Conservation (phyloP, 148 eudicot species). For the Amaranthus cruentus region DNA sequence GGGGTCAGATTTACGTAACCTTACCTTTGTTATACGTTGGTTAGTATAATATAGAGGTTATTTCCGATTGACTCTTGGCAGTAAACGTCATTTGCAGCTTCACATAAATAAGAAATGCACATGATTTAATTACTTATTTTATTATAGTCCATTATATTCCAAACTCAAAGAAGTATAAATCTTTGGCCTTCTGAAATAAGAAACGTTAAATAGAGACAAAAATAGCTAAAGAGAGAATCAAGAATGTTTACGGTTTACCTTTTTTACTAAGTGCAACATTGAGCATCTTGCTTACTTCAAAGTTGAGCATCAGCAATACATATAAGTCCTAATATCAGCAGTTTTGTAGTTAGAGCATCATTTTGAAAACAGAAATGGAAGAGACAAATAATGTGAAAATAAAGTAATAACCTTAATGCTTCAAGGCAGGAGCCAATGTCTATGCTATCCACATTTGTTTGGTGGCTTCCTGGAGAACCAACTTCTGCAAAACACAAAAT, state of each 20-base stretch:
- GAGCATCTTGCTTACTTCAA: not conserved
- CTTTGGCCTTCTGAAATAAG: too few species aligned
- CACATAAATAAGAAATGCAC: too few species aligned
- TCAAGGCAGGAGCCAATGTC: slow-evolving; percentile 15
- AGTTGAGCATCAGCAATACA: not conserved
- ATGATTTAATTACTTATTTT: too few species aligned
- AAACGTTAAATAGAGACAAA: too few species aligned
- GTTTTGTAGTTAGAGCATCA: slow-evolving; percentile 1
- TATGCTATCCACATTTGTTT: not conserved
- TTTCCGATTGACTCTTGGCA: too few species aligned
- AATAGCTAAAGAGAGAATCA: too few species aligned
- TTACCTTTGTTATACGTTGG: too few species aligned
- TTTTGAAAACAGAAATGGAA: not conserved
- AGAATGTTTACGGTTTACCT: not conserved
- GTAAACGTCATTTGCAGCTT: too few species aligned
- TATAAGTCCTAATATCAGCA: not conserved
- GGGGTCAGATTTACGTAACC: too few species aligned
- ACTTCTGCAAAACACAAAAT: slow-evolving; percentile 11
- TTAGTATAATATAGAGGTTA: too few species aligned
- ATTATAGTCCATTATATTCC: too few species aligned
- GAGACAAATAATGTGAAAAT: not conserved
- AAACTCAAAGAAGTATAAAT: too few species aligned
- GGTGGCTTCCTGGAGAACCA: not conserved
- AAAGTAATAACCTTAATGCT: not conserved
- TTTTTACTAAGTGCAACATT: not conserved